These are phyloP conservation scores for Casuarina cunninghamiana DNA, from an alignment of 306 rosid species.

Conservation along the genomic window DNA sequence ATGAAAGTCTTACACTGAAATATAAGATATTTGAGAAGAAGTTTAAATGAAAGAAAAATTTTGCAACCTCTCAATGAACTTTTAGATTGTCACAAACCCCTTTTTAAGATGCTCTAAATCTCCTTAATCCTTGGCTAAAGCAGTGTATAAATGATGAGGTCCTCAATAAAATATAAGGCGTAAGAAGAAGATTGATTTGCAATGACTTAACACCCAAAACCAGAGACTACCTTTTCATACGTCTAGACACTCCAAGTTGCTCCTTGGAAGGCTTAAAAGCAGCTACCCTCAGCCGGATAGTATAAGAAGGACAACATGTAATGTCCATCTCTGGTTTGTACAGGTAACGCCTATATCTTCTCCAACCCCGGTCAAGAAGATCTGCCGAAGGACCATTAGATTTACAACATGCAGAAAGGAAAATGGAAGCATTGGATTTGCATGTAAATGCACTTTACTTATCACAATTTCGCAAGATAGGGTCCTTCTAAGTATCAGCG, in stretches of 20 bases:
- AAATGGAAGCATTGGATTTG: too few species aligned
- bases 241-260: conserved; percentile 68
- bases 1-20: too few species aligned
- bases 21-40: too few species aligned
- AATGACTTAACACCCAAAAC: too few species aligned
- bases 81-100: too few species aligned
- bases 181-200: background rate
- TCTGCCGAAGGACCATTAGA: conserved; percentile 19
- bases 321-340: conserved; percentile 96
- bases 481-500: background rate
- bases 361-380: conserved; percentile 88
- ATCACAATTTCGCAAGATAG: background rate
- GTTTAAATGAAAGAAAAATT: background rate
- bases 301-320: conserved; percentile 92
- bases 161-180: background rate
- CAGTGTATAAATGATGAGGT: background rate
- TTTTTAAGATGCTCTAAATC: too few species aligned
- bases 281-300: conserved; percentile 74
- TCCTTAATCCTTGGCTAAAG: too few species aligned
- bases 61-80: too few species aligned
- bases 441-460: too few species aligned
- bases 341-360: conserved; percentile 85
- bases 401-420: background rate
- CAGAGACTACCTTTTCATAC: conserved; percentile 75
- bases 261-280: conserved; percentile 81